Conservation (phyloP, 768 basidiomycete species). For the Calocera viscosa region DNA sequence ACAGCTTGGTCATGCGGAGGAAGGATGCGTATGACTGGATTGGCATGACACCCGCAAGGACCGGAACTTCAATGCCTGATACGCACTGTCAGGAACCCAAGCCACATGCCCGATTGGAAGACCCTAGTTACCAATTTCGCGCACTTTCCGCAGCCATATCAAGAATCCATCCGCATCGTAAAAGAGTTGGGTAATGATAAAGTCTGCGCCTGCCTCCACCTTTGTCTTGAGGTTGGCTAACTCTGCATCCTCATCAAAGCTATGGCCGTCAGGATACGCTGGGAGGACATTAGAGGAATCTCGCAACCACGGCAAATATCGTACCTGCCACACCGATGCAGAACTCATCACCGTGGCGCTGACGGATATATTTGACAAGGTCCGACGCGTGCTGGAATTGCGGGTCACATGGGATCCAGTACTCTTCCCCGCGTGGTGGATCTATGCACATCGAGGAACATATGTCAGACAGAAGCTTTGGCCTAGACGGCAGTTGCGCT, state of each 20-base stretch:
- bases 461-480: not conserved
- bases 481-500: conserved; percentile 16
- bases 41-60: conserved; percentile 95
- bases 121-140: conserved; percentile 48
- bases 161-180: conserved; percentile 88
- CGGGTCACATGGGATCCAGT: conserved; percentile 77
- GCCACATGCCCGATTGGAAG: not conserved
- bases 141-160: conserved; percentile 59
- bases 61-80: conserved; percentile 74
- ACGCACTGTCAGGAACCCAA: conserved; percentile 9
- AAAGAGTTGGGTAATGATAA: conserved; percentile 91
- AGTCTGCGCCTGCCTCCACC: conserved; percentile 89
- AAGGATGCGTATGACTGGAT: conserved; percentile 95
- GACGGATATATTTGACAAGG: conserved; percentile 81
- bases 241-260: conserved; percentile 48
- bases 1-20: conserved; percentile 77
- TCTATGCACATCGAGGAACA: conserved; percentile 38
- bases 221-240: conserved; percentile 68
- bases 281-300: not conserved
- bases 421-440: conserved; percentile 85
- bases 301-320: not conserved
- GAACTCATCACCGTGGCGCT: conserved; percentile 71
- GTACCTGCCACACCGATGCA: conserved; percentile 90
- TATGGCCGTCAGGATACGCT: conserved; percentile 89
- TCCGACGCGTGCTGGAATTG: conserved; percentile 75